phyloP scores from a whole-genome alignment of 176 grass and related monocot genomes.

The Chloris gayana region DNA sequence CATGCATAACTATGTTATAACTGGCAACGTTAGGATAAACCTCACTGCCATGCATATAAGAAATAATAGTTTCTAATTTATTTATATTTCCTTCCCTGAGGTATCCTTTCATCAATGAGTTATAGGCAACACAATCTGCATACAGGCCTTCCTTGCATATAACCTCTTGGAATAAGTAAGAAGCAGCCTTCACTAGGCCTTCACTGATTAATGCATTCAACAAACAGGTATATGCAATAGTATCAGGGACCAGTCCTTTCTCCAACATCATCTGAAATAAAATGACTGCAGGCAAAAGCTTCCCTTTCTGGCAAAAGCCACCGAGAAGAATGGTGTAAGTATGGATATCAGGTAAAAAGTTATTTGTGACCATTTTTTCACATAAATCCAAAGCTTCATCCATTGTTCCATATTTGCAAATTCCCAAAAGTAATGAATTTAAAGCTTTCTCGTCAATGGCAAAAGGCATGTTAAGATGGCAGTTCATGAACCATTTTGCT shows the following conservation, averaged over 20 bases:
- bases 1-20: conserved; percentile 88
- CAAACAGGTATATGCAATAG: conserved; percentile 85
- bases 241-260: conserved; percentile 57
- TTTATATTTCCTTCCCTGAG: conserved; percentile 60
- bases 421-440: conserved; percentile 69
- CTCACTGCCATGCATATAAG: conserved; percentile 60
- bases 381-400: conserved; percentile 70
- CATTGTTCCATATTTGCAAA: conserved; percentile 85
- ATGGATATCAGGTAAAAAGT: conserved; percentile 69
- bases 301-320: conserved; percentile 74
- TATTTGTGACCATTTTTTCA: conserved; percentile 68
- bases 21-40: conserved; percentile 67
- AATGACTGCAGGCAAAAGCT: conserved; percentile 70
- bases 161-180: conserved; percentile 85
- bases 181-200: conserved; percentile 69
- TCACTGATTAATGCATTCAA: conserved; percentile 74
- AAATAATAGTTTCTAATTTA: conserved; percentile 54
- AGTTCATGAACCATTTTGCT: conserved; percentile 70
- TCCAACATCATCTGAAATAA: conserved; percentile 70
- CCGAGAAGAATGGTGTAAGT: conserved; percentile 86
- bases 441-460: conserved; percentile 57
- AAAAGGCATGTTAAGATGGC: conserved; percentile 61
- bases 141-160: conserved; percentile 66
- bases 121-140: conserved; percentile 77
- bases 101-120: conserved; percentile 75